These are phyloP conservation scores for Tephrocybe sp. DNA, from an alignment of 768 basidiomycete genomes.

Conservation along the genomic window DNA sequence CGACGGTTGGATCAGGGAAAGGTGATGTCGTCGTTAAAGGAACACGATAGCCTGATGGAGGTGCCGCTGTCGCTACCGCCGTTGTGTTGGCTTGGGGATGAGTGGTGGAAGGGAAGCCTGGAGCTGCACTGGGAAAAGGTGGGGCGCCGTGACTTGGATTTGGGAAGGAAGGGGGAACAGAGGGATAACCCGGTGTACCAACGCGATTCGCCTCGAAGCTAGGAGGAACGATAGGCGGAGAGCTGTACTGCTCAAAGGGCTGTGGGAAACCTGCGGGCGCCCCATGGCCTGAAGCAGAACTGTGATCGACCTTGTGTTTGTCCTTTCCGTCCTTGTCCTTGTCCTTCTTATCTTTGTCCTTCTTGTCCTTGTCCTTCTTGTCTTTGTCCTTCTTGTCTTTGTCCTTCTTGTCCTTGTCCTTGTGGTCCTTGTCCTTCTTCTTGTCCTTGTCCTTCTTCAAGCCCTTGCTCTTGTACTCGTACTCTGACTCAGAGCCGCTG, in stretches of 20 bases:
- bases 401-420: slow-evolving; percentile 23
- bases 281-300: neutral
- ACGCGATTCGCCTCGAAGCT: slow-evolving; percentile 17
- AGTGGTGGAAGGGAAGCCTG: slow-evolving; percentile 12
- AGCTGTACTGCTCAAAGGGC: slow-evolving; percentile 12
- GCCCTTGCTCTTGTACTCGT: slow-evolving; percentile 13
- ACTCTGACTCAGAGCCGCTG: slow-evolving; percentile 12
- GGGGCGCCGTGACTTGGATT: slow-evolving; percentile 1
- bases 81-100: slow-evolving; percentile 1
- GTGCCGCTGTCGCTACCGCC: slow-evolving; percentile 25
- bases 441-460: slow-evolving; percentile 26
- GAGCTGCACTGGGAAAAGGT: slow-evolving; percentile 11
- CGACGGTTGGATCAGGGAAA: slow-evolving; percentile 43
- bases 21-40: slow-evolving; percentile 43
- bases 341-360: slow-evolving; percentile 27
- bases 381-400: slow-evolving; percentile 25
- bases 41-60: slow-evolving; percentile 69
- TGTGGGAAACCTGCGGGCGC: slow-evolving; percentile 2
- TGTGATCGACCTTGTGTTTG: slow-evolving; percentile 10
- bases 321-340: slow-evolving; percentile 15
- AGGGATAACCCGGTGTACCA: slow-evolving; percentile 8
- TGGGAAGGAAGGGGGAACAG: slow-evolving; percentile 6
- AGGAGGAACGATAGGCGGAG: slow-evolving; percentile 23
- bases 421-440: slow-evolving; percentile 24
- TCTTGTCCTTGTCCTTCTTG: slow-evolving; percentile 27